These are phyloP conservation scores for Macrocybe gigantea DNA, from an alignment of 768 basidiomycete genomes.

Conservation along the genomic window DNA sequence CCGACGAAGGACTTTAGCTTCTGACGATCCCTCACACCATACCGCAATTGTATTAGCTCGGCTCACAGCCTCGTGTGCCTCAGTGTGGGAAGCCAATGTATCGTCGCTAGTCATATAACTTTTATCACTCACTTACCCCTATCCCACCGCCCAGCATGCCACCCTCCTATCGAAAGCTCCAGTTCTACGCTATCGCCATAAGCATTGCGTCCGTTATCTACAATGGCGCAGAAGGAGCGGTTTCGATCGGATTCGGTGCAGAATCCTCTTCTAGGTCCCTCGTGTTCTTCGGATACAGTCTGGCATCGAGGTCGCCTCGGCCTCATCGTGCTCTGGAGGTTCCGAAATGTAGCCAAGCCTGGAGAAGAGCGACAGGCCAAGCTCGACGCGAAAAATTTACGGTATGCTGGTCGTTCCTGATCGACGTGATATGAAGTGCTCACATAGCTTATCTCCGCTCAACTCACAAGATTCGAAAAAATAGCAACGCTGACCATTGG, in stretches of 20 bases:
- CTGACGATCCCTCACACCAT: too few relatives aligned
- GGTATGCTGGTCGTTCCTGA: slow-evolving; percentile 7
- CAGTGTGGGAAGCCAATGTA: too few relatives aligned
- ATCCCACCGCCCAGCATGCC: background rate
- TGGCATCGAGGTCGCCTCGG: slow-evolving; percentile 38
- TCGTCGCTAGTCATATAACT: too few relatives aligned
- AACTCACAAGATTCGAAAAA: slow-evolving; percentile 27
- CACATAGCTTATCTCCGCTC: background rate
- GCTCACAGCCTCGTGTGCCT: too few relatives aligned
- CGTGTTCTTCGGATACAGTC: slow-evolving; percentile 47
- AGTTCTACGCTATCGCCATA: slow-evolving; percentile 30
- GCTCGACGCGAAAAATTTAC: slow-evolving; percentile 10
- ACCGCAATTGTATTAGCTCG: too few relatives aligned
- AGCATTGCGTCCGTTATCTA: slow-evolving; percentile 35
- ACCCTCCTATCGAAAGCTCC: slow-evolving; percentile 25
- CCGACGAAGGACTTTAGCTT: too few relatives aligned
- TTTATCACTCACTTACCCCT: background rate
- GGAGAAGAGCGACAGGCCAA: slow-evolving; percentile 21
- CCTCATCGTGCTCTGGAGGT: slow-evolving; percentile 41
- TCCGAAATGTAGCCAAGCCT: slow-evolving; percentile 23
- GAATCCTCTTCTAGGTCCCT: slow-evolving; percentile 38
- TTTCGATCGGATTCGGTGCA: slow-evolving; percentile 39
- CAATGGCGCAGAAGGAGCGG: slow-evolving; percentile 28
- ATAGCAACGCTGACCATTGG: slow-evolving; percentile 29
- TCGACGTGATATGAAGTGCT: background rate